Evolutionary conservation across 1,284 basidiomycete genomes (phyloP), one percentile per base, ranked within the genome.

Genomic region (Ceratorhiza oryzae-sativae): DNA sequence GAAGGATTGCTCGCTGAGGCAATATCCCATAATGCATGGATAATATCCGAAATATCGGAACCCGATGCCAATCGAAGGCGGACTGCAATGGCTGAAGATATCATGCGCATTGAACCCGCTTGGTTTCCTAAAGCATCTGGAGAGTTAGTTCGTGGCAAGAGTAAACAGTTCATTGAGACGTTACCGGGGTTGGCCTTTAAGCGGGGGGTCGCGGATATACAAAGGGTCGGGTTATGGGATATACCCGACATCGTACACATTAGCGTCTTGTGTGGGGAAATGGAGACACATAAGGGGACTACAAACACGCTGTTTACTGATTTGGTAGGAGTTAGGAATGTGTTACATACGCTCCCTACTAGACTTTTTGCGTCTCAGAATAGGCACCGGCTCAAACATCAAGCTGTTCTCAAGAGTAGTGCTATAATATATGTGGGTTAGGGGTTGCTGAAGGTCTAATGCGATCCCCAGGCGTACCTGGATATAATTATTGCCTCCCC

Each of bases 81-180:
- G 23, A 68, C 13, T 51, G 63, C 63, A 42, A 68, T 68, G 20
- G 63, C 63, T 15, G 63, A 68, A 3, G 63, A 68, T 20, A 68
- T 68, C 63, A 68, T 68, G 25, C 63, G 63, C 51, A 56, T 55
- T 36, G 49, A 6, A 3, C 63, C 51, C 10, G 51, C 27, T 30
- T 55, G 63, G n/a, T 55, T 68, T 56, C 36, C 63, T 68, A 30
- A 13, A 13, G 18, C 5, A 15, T 41, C 25, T 27, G 5, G n/a
- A 25, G 39, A 10, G 36, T 56, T 20, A 45, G 32, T 20, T 42
- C 23, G 34, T 2, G 3, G 20, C n/a, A 1, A n/a, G 32, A 36
- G 2, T 8, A 51, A 5, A 53, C 13, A 2, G 3, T n/a, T 23
- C 20, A 23, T 36, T n/a, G 46, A 3, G 18, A n/a, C 39, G n/a